These are phyloP conservation scores for Tripterygium wilfordii DNA, from an alignment of 177 flowering plant species.

Conservation along the genomic window DNA sequence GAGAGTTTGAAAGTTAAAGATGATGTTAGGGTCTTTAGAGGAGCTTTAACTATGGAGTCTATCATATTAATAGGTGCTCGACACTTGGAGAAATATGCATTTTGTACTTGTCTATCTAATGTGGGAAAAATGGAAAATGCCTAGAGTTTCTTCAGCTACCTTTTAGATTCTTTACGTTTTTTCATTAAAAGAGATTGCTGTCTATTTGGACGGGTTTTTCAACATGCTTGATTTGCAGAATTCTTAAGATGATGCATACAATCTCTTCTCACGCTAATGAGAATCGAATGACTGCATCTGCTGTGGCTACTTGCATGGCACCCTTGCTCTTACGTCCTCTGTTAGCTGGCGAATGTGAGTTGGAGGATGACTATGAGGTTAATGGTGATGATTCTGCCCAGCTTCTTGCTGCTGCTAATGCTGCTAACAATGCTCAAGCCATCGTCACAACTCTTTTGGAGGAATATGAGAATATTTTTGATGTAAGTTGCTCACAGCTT, in stretches of 20 bases:
- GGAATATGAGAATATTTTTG: constrained; percentile 87
- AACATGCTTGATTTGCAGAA: constrained; percentile 43
- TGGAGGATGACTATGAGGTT: constrained; percentile 82
- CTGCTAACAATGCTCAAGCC: constrained; percentile 97
- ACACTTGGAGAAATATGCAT: no score
- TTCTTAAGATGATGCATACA: constrained; percentile 93
- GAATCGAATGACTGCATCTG: constrained; percentile 92
- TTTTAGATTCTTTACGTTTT: no score
- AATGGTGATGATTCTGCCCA: constrained; percentile 89
- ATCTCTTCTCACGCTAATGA: constrained; percentile 77
- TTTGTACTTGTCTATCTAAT: no score
- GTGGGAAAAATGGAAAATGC: no score
- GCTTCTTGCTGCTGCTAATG: constrained; percentile 99
- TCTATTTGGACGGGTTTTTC: no score
- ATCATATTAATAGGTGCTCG: no score
- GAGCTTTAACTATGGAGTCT: no score
- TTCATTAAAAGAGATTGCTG: no score
- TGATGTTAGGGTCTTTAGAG: no score
- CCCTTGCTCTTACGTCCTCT: constrained; percentile 94
- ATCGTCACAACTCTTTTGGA: constrained; percentile 83
- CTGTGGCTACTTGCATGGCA: constrained; percentile 99
- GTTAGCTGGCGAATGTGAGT: constrained; percentile 96
- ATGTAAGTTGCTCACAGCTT: constrained; percentile 46
- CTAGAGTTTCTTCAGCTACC: no score
- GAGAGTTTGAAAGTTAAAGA: no score